phyloP scores from a whole-genome alignment of 768 basidiomycete genomes.

The Hericium rajendrae region DNA sequence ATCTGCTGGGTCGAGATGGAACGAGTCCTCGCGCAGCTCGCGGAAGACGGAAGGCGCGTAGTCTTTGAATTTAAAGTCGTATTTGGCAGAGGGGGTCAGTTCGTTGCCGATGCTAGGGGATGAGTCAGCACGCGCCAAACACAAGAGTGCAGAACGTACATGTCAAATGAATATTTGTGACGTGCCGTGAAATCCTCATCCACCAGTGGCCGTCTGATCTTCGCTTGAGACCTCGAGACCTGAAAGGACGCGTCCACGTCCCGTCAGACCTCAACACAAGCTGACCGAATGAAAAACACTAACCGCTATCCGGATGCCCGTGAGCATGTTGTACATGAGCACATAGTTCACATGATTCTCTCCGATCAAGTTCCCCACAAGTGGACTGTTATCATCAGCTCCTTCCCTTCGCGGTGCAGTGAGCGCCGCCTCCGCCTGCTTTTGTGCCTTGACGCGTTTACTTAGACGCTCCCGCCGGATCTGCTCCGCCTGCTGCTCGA shows the following conservation, averaged over 20 bases:
- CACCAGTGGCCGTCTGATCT: slow-evolving; percentile 77
- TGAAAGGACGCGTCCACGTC: slow-evolving; percentile 23
- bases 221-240: slow-evolving; percentile 96
- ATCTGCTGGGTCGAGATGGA: slow-evolving; percentile 94
- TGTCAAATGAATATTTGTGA: slow-evolving; percentile 96
- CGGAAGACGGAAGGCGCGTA: slow-evolving; percentile 99
- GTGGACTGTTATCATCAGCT: slow-evolving; percentile 27
- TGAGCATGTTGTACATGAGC: slow-evolving; percentile 99
- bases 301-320: slow-evolving; percentile 92
- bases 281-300: slow-evolving; percentile 20
- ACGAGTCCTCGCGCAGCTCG: slow-evolving; percentile 86
- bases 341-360: slow-evolving; percentile 98
- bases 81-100: slow-evolving; percentile 92
- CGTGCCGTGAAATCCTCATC: slow-evolving; percentile 79
- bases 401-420: slow-evolving; percentile 18
- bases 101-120: slow-evolving; percentile 81
- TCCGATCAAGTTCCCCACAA: slow-evolving; percentile 95
- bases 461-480: slow-evolving; percentile 70
- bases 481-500: slow-evolving; percentile 81
- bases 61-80: slow-evolving; percentile 99
- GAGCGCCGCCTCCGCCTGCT: slow-evolving; percentile 36
- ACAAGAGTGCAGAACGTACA: slow-evolving; percentile 43
- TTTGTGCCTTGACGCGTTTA: slow-evolving; percentile 61
- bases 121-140: slow-evolving; percentile 1
- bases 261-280: neutral